A percentile compares a stretch with the other conserved stretches of the same genome.
These are phyloP conservation scores for Aureobasidium vineae DNA, from an alignment of 2,329 filamentous ascomycete genomes.

Conservation along the genomic window DNA sequence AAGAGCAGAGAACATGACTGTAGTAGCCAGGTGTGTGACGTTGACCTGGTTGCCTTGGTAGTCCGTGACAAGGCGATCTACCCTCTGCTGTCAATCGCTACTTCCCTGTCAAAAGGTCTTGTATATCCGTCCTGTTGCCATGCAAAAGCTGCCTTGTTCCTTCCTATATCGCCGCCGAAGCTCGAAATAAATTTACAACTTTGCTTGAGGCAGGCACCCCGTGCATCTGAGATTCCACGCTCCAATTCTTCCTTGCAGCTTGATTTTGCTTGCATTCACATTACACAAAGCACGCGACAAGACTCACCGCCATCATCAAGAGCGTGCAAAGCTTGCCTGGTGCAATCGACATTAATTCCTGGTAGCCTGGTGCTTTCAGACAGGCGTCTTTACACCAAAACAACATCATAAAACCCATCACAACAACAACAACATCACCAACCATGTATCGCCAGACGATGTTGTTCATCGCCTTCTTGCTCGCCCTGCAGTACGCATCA, in stretches of 20 bases:
- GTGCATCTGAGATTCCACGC: slow-evolving; percentile 9
- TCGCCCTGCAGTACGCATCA: slow-evolving; percentile 27
- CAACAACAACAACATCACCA: neutral
- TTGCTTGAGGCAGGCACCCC: slow-evolving; percentile 13
- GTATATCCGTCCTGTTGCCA: neutral
- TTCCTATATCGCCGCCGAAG: neutral
- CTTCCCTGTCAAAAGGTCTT: slow-evolving; percentile 17
- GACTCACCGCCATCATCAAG: slow-evolving; percentile 19
- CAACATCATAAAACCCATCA: neutral
- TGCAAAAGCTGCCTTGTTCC: neutral
- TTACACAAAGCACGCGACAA: slow-evolving; percentile 21
- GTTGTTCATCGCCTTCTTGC: slow-evolving; percentile 25
- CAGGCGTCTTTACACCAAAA: neutral
- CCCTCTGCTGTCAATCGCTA: slow-evolving; percentile 14
- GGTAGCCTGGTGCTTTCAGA: neutral
- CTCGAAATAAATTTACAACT: neutral
- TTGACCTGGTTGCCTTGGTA: slow-evolving; percentile 3
- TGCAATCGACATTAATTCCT: slow-evolving; percentile 11
- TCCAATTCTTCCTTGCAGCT: slow-evolving; percentile 11
- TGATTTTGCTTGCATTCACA: slow-evolving; percentile 1
- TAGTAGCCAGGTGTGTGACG: slow-evolving; percentile 16
- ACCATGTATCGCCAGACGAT: slow-evolving; percentile 6
- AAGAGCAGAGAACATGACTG: slow-evolving; percentile 14
- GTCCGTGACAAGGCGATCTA: slow-evolving; percentile 21
- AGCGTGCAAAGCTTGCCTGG: slow-evolving; percentile 19